Evolutionary conservation across 768 basidiomycete genomes (phyloP), one percentile per base, ranked within the genome.

Genomic region (Phlebiopsis flavidoalba): DNA sequence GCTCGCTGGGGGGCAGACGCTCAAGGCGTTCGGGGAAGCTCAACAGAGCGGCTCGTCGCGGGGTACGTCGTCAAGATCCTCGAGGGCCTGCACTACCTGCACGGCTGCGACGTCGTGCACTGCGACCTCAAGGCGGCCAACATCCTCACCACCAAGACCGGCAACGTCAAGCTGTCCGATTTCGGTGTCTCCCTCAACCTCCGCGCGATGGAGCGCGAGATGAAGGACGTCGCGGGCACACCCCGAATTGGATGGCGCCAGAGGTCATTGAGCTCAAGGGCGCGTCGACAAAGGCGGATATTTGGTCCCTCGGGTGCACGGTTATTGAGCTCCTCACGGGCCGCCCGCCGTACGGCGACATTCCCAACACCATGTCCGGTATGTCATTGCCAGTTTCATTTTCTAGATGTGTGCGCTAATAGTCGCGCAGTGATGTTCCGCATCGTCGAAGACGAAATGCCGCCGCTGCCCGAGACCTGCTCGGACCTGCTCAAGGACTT

Each of bases 101-200:
- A 99, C 73, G 78, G 78, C 63, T 86, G 86, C 66, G 83, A 94
- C 69, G 93, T 97, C 61, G 95, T 98, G 8, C 96, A 99, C 71
- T 97, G 96, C 71, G 96, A 99, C 75, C 83, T 99, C 64, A 99
- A 99, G 74, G 95, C 96, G 0, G 96, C 96, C 22, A 99, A 98
- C 71, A 97, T 99, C 70, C 84, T 99, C n/a, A 95, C 92, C 14
- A 98, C 95, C 15, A 98, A 98, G 82, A 95, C 87, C 54, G 96
- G 95, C 47, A 97, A 98, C 69, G 88, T 97, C 69, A 98, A 98
- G 76, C 83, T 99, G 3, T 91, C 94, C 8, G 96, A 99, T 73
- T 98, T 99, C 72, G 96, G 96, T 50, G 96, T 98, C 14, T 98
- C 95, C 22, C 86, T 98, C 63, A 97, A 96, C 72, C 82, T 98